Evolutionary conservation across 768 basidiomycete species (phyloP), one percentile per base, ranked within the genome.

Genomic region (Sporobolomyces phaffii): DNA sequence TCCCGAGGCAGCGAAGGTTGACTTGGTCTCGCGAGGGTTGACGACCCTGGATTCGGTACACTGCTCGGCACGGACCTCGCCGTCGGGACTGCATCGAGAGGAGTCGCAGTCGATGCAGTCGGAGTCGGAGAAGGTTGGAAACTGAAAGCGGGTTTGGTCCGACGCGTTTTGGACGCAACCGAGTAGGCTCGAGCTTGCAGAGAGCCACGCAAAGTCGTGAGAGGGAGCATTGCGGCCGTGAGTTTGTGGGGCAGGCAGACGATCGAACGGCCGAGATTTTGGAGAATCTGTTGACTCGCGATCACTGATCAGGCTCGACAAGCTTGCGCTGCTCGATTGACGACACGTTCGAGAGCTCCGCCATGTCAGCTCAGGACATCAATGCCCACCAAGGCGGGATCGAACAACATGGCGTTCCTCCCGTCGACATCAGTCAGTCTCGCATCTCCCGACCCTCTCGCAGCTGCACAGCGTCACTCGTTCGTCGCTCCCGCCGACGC

Each of bases 351-450:
- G n/a, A n/a, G n/a, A n/a, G n/a, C n/a, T n/a, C n/a, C n/a, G n/a
- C n/a, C n/a, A 53, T 52, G n/a, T 61, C 60, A n/a, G 48, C 44
- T 31, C 41, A 31, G 14, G 51, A 57, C 11, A 40, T 48, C 43
- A 38, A 49, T 11, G 33, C 41, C 20, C 60, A 51, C 18, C 60
- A 49, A 8, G 44, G 58, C 34, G 52, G 28, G 24, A 15, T 47
- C 14, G 29, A 43, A 28, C 18, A 22, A 10, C 9, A 10, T 38
- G 7, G n/a, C 33, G 8, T 18, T 6, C 62, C 62, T 34, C 62
- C 62, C 4, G 52, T 63, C 41, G 62, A 63, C 34, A 63, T 63
- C 62, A 38, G 62, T 63, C 2, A 22, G 52, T 54, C 36, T n/a
- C 26, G 38, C n/a, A 3, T 28, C 24, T 40, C 43, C 38, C 38